Base-by-base conservation (phyloP, 305 asterid species). In the Fraxinus albicans region DNA sequence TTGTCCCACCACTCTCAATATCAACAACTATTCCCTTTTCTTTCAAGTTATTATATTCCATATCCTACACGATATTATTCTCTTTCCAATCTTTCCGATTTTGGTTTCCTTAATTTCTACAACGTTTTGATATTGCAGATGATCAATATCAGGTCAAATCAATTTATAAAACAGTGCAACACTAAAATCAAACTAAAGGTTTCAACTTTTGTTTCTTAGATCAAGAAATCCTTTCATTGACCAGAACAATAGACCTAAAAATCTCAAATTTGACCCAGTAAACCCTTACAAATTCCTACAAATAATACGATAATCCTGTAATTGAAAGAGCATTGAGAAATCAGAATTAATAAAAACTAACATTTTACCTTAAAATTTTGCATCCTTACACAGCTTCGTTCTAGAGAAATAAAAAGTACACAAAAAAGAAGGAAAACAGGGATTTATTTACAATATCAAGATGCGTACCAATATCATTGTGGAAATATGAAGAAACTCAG, bases 1-100 rank as follows among this genome's bases (percentile, higher is more conserved):
- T 86, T 31, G 85, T 79, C 73, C 80, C 87, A 72, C 88, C 84
- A 36, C 80, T 87, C 83, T 91, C 95, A n/a, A 91, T 86, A 78
- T 89, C 92, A 23, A 85, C 79, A 47, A 86, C n/a, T 1, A 82
- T 72, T 44, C 88, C 88, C 25, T 78, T 83, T 29, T 85, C 87
- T 35, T 81, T 83, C 7, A 78, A 79, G 69, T 36, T 79, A 53
- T 19, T 83, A 79, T 34, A 73, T 47, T 80, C 93, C 93, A 91
- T 87, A 1, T 84, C 47, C 44, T 84, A 78, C 33, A 55, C 73
- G 85, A 76, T 73, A 53, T 63, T 29, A 34, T 31, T 53, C 67
- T 40, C 81, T 33, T 25, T 65, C 60, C 65, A 38, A 47, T 78
- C 21, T 34, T n/a, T 9, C n/a, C 23, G 19, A 25, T 25, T 67